phyloP scores from a whole-genome alignment of 1,284 basidiomycete genomes.

The Agaricales sp. region DNA sequence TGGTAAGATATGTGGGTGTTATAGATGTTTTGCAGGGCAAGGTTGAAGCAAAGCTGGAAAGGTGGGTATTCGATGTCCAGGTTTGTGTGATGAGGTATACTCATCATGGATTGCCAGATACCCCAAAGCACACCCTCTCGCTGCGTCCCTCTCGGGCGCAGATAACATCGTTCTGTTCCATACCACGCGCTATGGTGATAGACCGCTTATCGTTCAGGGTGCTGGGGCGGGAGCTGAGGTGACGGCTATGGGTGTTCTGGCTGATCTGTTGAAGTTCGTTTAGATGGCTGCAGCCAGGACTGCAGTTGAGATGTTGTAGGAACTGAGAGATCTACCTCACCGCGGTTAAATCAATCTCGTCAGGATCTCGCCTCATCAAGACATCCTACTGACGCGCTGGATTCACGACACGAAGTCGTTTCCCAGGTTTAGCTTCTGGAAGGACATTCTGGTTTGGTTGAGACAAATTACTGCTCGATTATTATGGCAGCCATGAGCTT shows the following conservation, averaged over 20 bases:
- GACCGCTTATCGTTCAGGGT: conserved; percentile 90
- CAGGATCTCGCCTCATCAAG: no score
- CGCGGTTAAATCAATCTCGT: no score
- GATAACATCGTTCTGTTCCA: conserved; percentile 99
- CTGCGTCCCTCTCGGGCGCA: conserved; percentile 88
- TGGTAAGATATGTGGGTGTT: conserved; percentile 91
- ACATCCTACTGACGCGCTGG: no score
- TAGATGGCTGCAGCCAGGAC: no score
- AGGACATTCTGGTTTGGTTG: no score
- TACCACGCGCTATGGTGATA: conserved; percentile 77
- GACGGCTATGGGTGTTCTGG: conserved; percentile 95
- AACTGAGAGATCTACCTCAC: no score
- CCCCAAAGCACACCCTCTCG: conserved; percentile 84
- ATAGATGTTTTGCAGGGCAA: conserved; percentile 71
- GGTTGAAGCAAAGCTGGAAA: conserved; percentile 83
- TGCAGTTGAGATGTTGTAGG: no score
- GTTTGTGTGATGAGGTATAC: conserved; percentile 1
- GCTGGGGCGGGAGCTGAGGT: conserved; percentile 95
- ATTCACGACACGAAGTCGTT: no score
- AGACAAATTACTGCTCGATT: not conserved
- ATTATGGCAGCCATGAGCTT: no score
- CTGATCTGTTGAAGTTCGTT: conserved; percentile 63
- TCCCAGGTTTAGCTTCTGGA: no score
- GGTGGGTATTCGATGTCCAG: conserved; percentile 33
- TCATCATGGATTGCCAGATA: conserved; percentile 44